Percentiles rank a stretch among this genome's conserved stretches.
These are phyloP conservation scores for Solanum medicagineum DNA, from an alignment of 257 asterid species.

Conservation along the genomic window DNA sequence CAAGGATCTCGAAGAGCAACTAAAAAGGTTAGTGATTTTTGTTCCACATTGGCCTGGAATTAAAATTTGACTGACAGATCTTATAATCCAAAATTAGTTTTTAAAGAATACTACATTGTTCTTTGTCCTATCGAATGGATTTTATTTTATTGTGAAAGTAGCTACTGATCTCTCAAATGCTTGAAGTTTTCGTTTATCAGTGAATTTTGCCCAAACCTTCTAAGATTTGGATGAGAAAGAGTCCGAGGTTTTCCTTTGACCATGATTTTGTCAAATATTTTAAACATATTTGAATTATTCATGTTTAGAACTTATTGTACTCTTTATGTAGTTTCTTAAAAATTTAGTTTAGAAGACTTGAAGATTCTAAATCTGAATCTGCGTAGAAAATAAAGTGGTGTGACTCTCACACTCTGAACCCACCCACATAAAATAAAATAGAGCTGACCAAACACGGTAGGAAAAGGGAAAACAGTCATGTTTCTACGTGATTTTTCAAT, in stretches of 20 bases:
- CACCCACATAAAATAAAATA: not conserved
- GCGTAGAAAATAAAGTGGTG: not conserved
- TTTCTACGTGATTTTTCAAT: not conserved
- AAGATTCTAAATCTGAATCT: not conserved
- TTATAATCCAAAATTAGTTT: not conserved
- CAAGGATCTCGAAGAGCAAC: slow-evolving; percentile 60
- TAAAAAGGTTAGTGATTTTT: slow-evolving; percentile 40
- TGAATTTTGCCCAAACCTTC: not conserved
- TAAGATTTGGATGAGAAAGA: not conserved
- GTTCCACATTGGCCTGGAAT: not conserved
- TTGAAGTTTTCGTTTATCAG: not conserved
- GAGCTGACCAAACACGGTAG: not conserved
- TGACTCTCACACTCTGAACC: not conserved
- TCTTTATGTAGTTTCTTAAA: not conserved
- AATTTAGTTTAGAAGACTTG: not conserved
- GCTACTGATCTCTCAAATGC: not conserved
- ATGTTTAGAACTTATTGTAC: not conserved
- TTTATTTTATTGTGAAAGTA: not conserved
- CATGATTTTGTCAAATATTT: not conserved
- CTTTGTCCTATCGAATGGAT: not conserved
- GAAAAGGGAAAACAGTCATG: not conserved
- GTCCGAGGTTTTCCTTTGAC: not conserved
- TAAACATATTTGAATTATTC: not conserved
- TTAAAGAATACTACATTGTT: not conserved
- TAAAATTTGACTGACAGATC: not conserved